Base-by-base conservation (phyloP, 2,329 filamentous ascomycete species). In the Fusarium verrucosum region DNA sequence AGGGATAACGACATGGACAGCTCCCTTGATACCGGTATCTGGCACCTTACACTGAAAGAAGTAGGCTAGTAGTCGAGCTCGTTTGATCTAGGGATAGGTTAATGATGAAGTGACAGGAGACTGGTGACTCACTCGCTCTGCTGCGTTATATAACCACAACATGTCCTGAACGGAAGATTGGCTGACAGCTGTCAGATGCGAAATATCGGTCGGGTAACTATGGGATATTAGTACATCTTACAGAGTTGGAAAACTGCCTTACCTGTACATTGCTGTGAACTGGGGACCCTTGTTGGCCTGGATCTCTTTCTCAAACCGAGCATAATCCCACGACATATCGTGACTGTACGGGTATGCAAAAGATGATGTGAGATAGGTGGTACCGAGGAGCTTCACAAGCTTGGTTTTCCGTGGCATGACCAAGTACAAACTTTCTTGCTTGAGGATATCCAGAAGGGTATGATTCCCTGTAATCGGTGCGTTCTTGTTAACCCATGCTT, bases 111-210 rank as follows among this genome's bases (percentile, higher is more conserved):
- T 10, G 11, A 11, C 7, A 9, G 9, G 7, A 22, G 3, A 3
- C 5, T 28, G 5, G 11, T 22, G 1, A 5, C 42, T 13, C 19
- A 61, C 17, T n/a, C 8, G 10, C 2, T 43, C 0, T 0, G n/a
- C 60, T 1, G 38, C 65, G 0, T 46, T 2, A 1, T 30, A 14
- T 7, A 68, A 2, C 65, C 63, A 67, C 32, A 38, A 2, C 4
- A 40, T 1, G 23, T 68, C 65, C 13, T 67, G 65, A 14, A 58
- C 5, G 3, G 44, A 11, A 11, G 60, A 42, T 36, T 62, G 60
- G 2, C 30, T 47, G 6, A 57, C 14, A 4, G 37, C 50, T 6
- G 49, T 41, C 7, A 62, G 10, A n/a, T 62, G 63, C 2, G 50
- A 38, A 19, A 47, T 9, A 33, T 62, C 36, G 1, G 42, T 25